Conservation (phyloP, 176 grass and related monocot species). For the Saccharum officinarum region DNA sequence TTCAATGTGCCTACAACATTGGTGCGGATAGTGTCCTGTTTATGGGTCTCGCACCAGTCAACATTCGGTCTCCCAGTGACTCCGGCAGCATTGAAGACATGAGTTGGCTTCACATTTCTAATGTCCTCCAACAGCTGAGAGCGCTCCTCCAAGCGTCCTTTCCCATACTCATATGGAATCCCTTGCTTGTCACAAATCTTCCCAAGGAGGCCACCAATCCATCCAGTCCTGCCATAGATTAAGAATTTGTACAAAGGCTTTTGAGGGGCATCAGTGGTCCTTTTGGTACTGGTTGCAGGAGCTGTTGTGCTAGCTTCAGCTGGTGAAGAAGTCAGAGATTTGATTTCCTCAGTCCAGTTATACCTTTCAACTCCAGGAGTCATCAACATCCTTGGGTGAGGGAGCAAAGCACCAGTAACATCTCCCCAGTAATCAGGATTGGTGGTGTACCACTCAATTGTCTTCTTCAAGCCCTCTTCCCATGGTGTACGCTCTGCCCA, state of each 20-base stretch:
- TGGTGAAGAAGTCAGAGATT: slow-evolving; percentile 33
- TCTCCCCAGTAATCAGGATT: slow-evolving; percentile 83
- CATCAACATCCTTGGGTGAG: slow-evolving; percentile 76
- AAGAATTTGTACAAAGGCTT: slow-evolving; percentile 64
- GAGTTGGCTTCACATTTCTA: slow-evolving; percentile 67
- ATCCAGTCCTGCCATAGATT: slow-evolving; percentile 75
- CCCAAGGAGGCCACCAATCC: slow-evolving; percentile 73
- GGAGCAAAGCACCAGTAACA: slow-evolving; percentile 60
- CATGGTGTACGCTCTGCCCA: slow-evolving; percentile 69
- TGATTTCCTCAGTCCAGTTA: slow-evolving; percentile 57
- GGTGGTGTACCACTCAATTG: slow-evolving; percentile 76
- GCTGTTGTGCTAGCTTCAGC: slow-evolving; percentile 15
- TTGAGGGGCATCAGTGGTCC: slow-evolving; percentile 20
- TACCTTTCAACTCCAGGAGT: slow-evolving; percentile 61
- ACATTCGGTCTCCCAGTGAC: slow-evolving; percentile 74
- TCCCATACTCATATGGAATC: slow-evolving; percentile 71
- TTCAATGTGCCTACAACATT: slow-evolving; percentile 73
- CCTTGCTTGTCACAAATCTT: slow-evolving; percentile 67
- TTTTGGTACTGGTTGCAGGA: slow-evolving; percentile 5
- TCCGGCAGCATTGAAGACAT: slow-evolving; percentile 83
- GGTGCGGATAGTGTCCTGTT: slow-evolving; percentile 64
- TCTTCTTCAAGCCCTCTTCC: slow-evolving; percentile 70
- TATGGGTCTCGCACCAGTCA: slow-evolving; percentile 79
- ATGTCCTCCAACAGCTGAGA: slow-evolving; percentile 54
- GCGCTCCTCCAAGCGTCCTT: slow-evolving; percentile 64